These are phyloP conservation scores for Capsicum chinense DNA, from an alignment of 257 asterid genomes.

Conservation along the genomic window DNA sequence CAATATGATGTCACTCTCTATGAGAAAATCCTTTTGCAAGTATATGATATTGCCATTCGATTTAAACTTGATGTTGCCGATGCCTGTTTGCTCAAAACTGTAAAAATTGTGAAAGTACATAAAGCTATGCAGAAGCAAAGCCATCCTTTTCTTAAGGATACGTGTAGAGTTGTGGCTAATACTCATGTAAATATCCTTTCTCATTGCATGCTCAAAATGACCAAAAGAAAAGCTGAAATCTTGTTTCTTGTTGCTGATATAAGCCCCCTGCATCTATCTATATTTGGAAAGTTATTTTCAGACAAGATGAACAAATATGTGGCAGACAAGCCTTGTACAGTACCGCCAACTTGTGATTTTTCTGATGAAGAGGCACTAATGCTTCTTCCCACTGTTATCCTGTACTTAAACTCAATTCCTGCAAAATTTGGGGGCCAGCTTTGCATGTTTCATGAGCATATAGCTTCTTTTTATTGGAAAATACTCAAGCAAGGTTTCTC, in stretches of 20 bases:
- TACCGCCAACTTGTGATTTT: slow-evolving; percentile 41
- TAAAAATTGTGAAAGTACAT: slow-evolving; percentile 55
- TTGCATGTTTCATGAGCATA: slow-evolving; percentile 44
- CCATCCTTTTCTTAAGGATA: slow-evolving; percentile 52
- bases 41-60: slow-evolving; percentile 51
- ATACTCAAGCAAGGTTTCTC: slow-evolving; percentile 59
- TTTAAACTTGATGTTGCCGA: slow-evolving; percentile 66
- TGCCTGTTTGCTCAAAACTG: slow-evolving; percentile 73
- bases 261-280: slow-evolving; percentile 70
- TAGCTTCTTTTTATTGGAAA: slow-evolving; percentile 54
- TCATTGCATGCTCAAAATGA: slow-evolving; percentile 60
- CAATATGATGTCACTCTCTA: slow-evolving; percentile 50
- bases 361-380: slow-evolving; percentile 65
- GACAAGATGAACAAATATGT: slow-evolving; percentile 45
- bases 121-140: slow-evolving; percentile 45
- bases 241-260: slow-evolving; percentile 59
- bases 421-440: slow-evolving; percentile 55
- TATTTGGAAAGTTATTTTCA: slow-evolving; percentile 62
- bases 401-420: slow-evolving; percentile 51
- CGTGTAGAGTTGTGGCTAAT: slow-evolving; percentile 61
- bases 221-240: slow-evolving; percentile 61
- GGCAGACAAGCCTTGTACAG: slow-evolving; percentile 39
- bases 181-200: slow-evolving; percentile 57
- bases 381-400: slow-evolving; percentile 69
- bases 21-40: slow-evolving; percentile 53